phyloP scores from a whole-genome alignment of 1,284 basidiomycete species.

The Ustilago nuda region DNA sequence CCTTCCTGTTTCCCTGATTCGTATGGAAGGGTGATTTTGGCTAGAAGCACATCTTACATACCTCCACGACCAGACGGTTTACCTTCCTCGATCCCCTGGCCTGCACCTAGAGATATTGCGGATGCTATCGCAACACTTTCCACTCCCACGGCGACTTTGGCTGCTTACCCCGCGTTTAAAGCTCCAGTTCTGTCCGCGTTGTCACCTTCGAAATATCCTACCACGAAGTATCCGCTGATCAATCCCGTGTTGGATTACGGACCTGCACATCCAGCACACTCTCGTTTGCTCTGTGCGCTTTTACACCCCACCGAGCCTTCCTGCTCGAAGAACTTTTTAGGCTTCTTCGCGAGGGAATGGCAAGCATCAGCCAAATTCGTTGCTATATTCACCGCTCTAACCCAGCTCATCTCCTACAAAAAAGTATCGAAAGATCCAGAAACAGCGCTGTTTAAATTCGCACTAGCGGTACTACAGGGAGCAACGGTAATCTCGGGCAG shows the following conservation, averaged over 20 bases:
- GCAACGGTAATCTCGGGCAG: slow-evolving; percentile 60
- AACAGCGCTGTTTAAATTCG: slow-evolving; percentile 57
- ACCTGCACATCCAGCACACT: slow-evolving; percentile 61
- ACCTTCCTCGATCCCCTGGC: slow-evolving; percentile 56
- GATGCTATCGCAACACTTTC: slow-evolving; percentile 56
- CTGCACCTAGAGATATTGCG: slow-evolving; percentile 44
- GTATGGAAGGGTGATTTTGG: slow-evolving; percentile 51
- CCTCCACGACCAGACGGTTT: slow-evolving; percentile 56
- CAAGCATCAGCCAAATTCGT: slow-evolving; percentile 55
- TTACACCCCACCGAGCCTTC: slow-evolving; percentile 60
- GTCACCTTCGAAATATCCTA: slow-evolving; percentile 52
- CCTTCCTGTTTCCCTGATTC: slow-evolving; percentile 51
- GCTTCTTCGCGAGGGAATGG: slow-evolving; percentile 58
- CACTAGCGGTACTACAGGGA: slow-evolving; percentile 54
- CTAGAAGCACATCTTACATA: slow-evolving; percentile 57
- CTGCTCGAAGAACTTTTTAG: slow-evolving; percentile 49
- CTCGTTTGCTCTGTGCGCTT: slow-evolving; percentile 55
- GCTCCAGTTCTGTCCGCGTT: slow-evolving; percentile 61
- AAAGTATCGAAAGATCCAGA: slow-evolving; percentile 58
- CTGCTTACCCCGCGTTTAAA: slow-evolving; percentile 58
- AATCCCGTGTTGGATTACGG: slow-evolving; percentile 62
- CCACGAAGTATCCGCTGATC: slow-evolving; percentile 47
- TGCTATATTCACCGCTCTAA: slow-evolving; percentile 43
- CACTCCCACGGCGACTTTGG: slow-evolving; percentile 40
- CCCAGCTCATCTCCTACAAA: slow-evolving; percentile 35